Base-by-base conservation (phyloP, 257 asterid species). In the Sherardia arvensis region DNA sequence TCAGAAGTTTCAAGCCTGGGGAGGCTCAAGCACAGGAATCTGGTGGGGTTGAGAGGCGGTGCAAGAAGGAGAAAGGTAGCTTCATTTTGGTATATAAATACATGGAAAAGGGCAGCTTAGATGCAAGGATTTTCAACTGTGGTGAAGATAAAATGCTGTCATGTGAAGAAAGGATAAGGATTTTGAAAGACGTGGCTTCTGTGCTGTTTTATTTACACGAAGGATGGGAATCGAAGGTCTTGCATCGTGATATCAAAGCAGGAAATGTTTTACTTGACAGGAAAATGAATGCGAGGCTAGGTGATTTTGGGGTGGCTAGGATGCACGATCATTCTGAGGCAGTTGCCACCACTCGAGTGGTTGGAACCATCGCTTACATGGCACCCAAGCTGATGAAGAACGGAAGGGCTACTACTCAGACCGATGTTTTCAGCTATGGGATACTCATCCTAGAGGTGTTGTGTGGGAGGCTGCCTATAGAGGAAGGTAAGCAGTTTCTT, bases 21-120 rank as follows among this genome's bases (percentile, higher is more conserved):
- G 12, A 77, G 96, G 67, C 71, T 87, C 4, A 87, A 81, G 78
- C 96, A 87, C 2, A 49, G 89, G 33, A 87, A 81, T 40, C 66
- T 87, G 53, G 94, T 85, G 59, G 90, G 91, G 8, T 61, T 87
- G 58, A 73, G 86, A 74, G 94, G 96, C 85, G 96, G 94, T 87
- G 96, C 74, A 87, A 85, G 81, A 85, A 83, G 59, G 89, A 81
- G 36, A 83, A 68, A 29, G 86, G 87, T 4, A 80, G 85, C 78
- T 62, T 87, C 21, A 62, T 87, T 36, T 33, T 87, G 34, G 84
- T 87, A 7, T 85, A 87, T 51, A 94, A 87, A 43, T 87, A 85
- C 61, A 81, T 87, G 95, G 94, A 79, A 71, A 83, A 85, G 57
- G 95, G 89, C 7, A 85, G 95, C 54, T 82, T 87, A 21, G 95